phyloP scores from a whole-genome alignment of 805 yeast genomes.

The Metschnikowia corniflorae region DNA sequence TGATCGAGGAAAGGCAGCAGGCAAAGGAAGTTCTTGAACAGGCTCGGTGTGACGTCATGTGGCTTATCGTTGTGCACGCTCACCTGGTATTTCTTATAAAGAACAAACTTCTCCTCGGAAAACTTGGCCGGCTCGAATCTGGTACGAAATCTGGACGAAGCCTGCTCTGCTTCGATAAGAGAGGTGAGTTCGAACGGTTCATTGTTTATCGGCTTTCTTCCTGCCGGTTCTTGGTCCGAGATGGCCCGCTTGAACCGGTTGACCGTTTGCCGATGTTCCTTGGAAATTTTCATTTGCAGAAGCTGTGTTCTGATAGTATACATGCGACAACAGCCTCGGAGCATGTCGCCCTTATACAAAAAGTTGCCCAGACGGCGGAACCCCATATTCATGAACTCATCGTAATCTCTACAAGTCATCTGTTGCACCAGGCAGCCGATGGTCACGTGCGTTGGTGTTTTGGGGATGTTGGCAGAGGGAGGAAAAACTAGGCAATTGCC shows the following conservation, averaged over 20 bases:
- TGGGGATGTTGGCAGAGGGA: constrained; percentile 22
- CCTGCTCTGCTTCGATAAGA: constrained; percentile 40
- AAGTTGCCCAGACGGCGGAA: constrained; percentile 76
- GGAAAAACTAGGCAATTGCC: constrained; percentile 21
- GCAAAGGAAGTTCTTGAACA: constrained; percentile 68
- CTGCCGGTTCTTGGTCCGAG: constrained; percentile 11
- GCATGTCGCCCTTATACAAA: constrained; percentile 59
- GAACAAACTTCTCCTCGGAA: constrained; percentile 54
- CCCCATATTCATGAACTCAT: constrained; percentile 64
- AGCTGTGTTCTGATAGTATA: constrained; percentile 70
- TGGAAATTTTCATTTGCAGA: constrained; percentile 44
- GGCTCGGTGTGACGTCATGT: constrained; percentile 38
- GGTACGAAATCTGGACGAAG: constrained; percentile 36
- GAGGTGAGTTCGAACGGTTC: constrained; percentile 24
- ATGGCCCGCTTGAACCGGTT: constrained; percentile 54
- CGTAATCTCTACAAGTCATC: constrained; percentile 56
- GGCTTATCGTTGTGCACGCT: constrained; percentile 61
- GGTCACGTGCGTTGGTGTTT: constrained; percentile 23
- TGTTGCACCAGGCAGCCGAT: constrained; percentile 40
- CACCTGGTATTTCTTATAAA: constrained; percentile 70
- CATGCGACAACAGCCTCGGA: constrained; percentile 73
- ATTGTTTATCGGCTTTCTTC: not conserved
- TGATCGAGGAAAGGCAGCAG: constrained; percentile 51
- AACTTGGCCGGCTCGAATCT: constrained; percentile 50
- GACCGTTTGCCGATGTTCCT: constrained; percentile 64